Evolutionary conservation across 352 stramenopile genomes (phyloP), one percentile per base, ranked within the genome.

Genomic region (Aphanomyces invadans): DNA sequence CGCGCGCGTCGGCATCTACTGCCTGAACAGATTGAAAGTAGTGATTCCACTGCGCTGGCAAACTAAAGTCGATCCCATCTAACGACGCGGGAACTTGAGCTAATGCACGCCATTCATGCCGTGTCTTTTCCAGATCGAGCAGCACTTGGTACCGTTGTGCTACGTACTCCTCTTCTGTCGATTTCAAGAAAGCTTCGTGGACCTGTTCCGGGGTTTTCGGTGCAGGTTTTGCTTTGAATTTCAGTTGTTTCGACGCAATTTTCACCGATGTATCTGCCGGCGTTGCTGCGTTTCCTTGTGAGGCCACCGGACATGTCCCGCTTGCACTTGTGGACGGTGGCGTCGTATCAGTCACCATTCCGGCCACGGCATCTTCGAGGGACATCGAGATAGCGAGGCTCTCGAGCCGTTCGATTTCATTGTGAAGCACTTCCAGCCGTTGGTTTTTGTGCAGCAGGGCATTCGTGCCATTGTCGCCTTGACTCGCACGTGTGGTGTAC

Each of bases 11-110:
- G 17, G 80, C 74, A 44, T 86, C 65, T 38, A 89, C 73, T 5
- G 81, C 73, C 21, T 54, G 72, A 38, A 84, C 74, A 10, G 80
- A 71, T 23, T 83, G 73, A 17, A 90, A 71, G 39, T 81, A 90
- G 9, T 78, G n/a, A 5, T 71, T 74, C 83, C 83, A 90, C 23
- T 71, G 57, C 0, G 89, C 73, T 17, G 74, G 57, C 31, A 70
- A 68, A 36, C 54, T 73, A 2, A 90, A 74, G 54, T 87, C 74
- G 0, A 88, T 72, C 3, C 73, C 80, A 10, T 90, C 80, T 26
- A 89, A 71, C 1, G 73, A 83, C 15, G 36, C 15, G 7, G 79
- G 79, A 2, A 86, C 74, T 53, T 83, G 49, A 45, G 78, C 71
- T 19, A 83, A 71, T 1, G 81, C 73, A 2, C 69, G 63, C 4